These are phyloP conservation scores for Didymella pomorum DNA, from an alignment of 2,329 filamentous ascomycete species.

Conservation along the genomic window DNA sequence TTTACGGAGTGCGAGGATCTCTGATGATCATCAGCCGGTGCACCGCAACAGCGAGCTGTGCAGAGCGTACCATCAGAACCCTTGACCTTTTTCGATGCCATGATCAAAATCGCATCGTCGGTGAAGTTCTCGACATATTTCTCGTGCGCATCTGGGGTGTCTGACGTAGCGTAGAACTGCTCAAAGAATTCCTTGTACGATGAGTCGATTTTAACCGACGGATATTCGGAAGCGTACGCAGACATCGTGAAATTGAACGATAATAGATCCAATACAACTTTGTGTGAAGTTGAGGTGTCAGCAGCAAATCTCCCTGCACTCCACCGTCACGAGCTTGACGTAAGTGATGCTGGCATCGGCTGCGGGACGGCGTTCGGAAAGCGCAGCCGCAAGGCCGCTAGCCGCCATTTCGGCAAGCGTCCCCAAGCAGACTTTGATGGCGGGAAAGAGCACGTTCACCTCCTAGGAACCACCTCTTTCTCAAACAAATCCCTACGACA, in stretches of 20 bases:
- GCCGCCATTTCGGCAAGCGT: constrained; percentile 6
- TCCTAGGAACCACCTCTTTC: constrained; percentile 1
- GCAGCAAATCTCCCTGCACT: constrained; percentile 15
- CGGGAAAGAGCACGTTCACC: constrained; percentile 7
- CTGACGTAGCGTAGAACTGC: constrained; percentile 57
- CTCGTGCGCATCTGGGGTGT: constrained; percentile 59
- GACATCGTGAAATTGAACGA: constrained; percentile 29
- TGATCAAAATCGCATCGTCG: constrained; percentile 59
- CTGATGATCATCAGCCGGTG: constrained; percentile 36
- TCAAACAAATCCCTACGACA: constrained; percentile 9
- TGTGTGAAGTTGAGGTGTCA: constrained; percentile 5
- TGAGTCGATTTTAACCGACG: constrained; percentile 48
- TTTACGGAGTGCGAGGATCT: constrained; percentile 61
- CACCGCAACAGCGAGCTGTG: neutral
- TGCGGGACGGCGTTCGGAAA: constrained; percentile 11
- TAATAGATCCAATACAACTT: constrained; percentile 5
- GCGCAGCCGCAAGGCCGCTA: constrained; percentile 9
- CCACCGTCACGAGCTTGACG: constrained; percentile 14
- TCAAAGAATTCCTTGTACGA: constrained; percentile 56
- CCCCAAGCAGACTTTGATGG: constrained; percentile 7
- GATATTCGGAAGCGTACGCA: constrained; percentile 48
- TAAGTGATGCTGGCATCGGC: constrained; percentile 13
- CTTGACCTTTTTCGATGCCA: constrained; percentile 58
- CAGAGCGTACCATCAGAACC: constrained; percentile 55
- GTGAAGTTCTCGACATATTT: constrained; percentile 60